phyloP scores from a whole-genome alignment of 2,329 filamentous ascomycete genomes.

The Teratosphaeria gauchensis region DNA sequence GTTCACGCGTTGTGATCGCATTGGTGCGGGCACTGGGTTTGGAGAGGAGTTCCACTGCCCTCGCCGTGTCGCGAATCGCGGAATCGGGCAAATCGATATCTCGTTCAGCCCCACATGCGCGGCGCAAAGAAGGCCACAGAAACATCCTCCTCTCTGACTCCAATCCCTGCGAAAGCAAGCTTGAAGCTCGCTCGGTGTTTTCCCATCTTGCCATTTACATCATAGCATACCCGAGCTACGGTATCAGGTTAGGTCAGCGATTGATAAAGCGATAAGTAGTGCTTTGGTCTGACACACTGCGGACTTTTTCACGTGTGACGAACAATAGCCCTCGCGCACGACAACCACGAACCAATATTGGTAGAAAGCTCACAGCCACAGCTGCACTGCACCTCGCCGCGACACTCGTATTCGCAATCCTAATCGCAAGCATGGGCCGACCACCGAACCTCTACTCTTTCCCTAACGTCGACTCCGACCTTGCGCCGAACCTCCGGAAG shows the following conservation, averaged over 20 bases:
- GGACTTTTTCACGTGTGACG: not conserved
- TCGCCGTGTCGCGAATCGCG: no score
- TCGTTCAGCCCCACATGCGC: not conserved
- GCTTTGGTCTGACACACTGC: not conserved
- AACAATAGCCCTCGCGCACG: no score
- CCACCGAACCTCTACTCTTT: conserved; percentile 68
- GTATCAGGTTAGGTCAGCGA: not conserved
- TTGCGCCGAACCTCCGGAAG: conserved; percentile 67
- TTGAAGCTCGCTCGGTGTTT: not conserved
- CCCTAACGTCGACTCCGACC: conserved; percentile 55
- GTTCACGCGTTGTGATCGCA: not conserved
- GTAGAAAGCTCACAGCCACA: not conserved
- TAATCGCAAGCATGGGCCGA: conserved; percentile 23
- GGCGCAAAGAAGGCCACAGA: not conserved
- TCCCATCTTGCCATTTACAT: not conserved
- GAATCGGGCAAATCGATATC: no score
- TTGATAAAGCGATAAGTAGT: not conserved
- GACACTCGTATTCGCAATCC: no score
- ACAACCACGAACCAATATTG: not conserved
- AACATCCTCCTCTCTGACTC: not conserved
- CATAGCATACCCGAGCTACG: not conserved
- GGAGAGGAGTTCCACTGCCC: no score
- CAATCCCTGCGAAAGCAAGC: not conserved
- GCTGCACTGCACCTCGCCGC: not conserved
- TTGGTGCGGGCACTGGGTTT: not conserved